Evolutionary conservation across 1,139 yeast species (phyloP).

Genomic region (Debaryomyces udenii): DNA sequence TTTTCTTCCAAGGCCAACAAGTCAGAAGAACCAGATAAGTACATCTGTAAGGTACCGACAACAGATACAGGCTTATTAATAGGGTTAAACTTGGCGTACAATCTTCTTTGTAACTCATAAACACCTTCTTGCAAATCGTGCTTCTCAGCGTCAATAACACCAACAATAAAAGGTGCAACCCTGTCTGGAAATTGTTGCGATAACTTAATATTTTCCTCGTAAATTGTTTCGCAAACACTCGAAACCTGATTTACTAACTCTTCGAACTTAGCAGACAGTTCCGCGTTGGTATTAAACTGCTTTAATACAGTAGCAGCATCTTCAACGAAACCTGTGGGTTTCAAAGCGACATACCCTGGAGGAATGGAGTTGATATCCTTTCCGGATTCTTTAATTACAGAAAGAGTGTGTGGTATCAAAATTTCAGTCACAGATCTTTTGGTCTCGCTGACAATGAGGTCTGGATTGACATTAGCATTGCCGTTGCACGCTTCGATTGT

Average conservation of each 20-base stretch:
- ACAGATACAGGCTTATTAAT: slow-evolving; percentile 61
- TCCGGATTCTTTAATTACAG: slow-evolving; percentile 47
- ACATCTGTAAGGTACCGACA: slow-evolving; percentile 94
- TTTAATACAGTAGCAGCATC: slow-evolving; percentile 77
- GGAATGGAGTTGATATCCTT: slow-evolving; percentile 64
- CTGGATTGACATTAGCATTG: slow-evolving; percentile 60
- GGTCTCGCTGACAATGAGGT: slow-evolving; percentile 67
- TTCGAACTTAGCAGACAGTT: slow-evolving; percentile 56
- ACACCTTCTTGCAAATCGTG: slow-evolving; percentile 87
- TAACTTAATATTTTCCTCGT: slow-evolving; percentile 54
- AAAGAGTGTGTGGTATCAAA: slow-evolving; percentile 68
- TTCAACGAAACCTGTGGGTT: slow-evolving; percentile 86
- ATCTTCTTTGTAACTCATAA: slow-evolving; percentile 82
- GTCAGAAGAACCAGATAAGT: slow-evolving; percentile 69
- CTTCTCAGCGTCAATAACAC: slow-evolving; percentile 93
- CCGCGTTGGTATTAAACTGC: slow-evolving; percentile 52
- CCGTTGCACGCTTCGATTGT: slow-evolving; percentile 95
- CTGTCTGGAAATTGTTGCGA: slow-evolving; percentile 61
- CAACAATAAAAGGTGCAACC: slow-evolving; percentile 78
- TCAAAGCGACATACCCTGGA: slow-evolving; percentile 85
- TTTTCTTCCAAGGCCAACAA: slow-evolving; percentile 65
- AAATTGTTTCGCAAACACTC: slow-evolving; percentile 56
- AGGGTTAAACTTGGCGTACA: slow-evolving; percentile 75
- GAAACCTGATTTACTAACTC: slow-evolving; percentile 68
- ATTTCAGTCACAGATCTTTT: slow-evolving; percentile 68